phyloP scores from a whole-genome alignment of 2,329 filamentous ascomycete genomes.

The Aureobasidium sp. region DNA sequence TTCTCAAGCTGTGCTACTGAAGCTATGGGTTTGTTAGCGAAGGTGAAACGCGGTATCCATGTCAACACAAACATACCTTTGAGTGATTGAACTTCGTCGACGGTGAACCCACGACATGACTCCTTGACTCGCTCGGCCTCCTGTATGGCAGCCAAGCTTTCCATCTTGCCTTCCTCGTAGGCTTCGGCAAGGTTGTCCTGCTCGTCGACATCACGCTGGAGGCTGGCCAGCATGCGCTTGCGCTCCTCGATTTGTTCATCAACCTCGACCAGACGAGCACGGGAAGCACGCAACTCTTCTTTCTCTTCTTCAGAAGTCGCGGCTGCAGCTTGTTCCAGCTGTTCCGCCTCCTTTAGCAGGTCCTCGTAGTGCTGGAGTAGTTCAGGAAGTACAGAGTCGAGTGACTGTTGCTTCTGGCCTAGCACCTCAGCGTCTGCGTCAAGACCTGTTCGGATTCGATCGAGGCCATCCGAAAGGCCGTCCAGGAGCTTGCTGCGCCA shows the following conservation, averaged over 20 bases:
- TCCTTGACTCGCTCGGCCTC: conserved; percentile 78
- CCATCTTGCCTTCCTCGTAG: conserved; percentile 57
- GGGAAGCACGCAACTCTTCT: conserved; percentile 63
- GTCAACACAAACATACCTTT: conserved; percentile 52
- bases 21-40: conserved; percentile 42
- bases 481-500: conserved; percentile 88
- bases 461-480: conserved; percentile 71
- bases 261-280: conserved; percentile 56
- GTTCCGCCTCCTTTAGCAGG: conserved; percentile 54
- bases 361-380: conserved; percentile 53
- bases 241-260: conserved; percentile 64
- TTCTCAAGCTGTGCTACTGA: conserved; percentile 59
- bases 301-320: conserved; percentile 75
- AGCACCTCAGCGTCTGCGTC: conserved; percentile 61
- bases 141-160: conserved; percentile 64
- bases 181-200: conserved; percentile 58
- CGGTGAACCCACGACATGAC: conserved; percentile 82
- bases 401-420: conserved; percentile 56
- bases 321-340: conserved; percentile 59
- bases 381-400: conserved; percentile 59
- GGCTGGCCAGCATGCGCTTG: conserved; percentile 55
- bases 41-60: neutral
- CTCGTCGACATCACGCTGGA: conserved; percentile 58
- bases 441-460: conserved; percentile 70
- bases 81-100: conserved; percentile 68